Base-by-base conservation (phyloP, 176 grass and related monocot species). In the Poa pratensis region DNA sequence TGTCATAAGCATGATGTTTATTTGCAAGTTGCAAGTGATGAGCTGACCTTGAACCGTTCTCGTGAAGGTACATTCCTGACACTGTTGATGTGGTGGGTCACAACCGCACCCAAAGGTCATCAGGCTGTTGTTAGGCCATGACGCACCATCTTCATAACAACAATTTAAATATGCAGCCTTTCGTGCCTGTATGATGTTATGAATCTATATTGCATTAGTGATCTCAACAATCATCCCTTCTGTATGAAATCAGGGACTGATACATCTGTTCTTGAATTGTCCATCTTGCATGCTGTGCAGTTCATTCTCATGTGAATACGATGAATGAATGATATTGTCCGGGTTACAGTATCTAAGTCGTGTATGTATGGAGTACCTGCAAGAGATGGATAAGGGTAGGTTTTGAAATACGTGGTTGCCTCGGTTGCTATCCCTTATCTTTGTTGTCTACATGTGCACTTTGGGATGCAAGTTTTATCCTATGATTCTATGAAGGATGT, bases 21-120 rank as follows among this genome's bases (percentile, higher is more conserved):
- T 60, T 60, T 57, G 12, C 79, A 69, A 58, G 11, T 28, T 69
- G 70, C 14, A 43, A 40, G 23, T 17, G 71, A 19, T 80, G 15
- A 39, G 16, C 66, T 75, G 15, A 86, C 23, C 20, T 52, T 87
- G 72, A 83, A 75, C 80, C 70, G 12, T 75, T 51, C 15, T 37
- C 59, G 18, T 86, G 79, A 85, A 95, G 93, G 79, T 95, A 90
- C 59, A 49, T 92, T 48, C 90, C 93, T 75, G 88, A 95, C 68
- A 95, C 93, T 17, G 81, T 95, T 22, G 91, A 95, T 85, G 82
- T 95, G 84, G 74, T 82, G 43, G 83, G 90, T 76, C 88, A 88
- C 57, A 79, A 77, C 39, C 79, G 84, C 43, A 82, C 85, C 42
- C 78, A 84, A 86, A 83, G 90, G 50, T 91, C 93, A 57, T 86